Base-by-base conservation (phyloP, 2,329 filamentous ascomycete genomes). In the Fusarium decemcellulare region DNA sequence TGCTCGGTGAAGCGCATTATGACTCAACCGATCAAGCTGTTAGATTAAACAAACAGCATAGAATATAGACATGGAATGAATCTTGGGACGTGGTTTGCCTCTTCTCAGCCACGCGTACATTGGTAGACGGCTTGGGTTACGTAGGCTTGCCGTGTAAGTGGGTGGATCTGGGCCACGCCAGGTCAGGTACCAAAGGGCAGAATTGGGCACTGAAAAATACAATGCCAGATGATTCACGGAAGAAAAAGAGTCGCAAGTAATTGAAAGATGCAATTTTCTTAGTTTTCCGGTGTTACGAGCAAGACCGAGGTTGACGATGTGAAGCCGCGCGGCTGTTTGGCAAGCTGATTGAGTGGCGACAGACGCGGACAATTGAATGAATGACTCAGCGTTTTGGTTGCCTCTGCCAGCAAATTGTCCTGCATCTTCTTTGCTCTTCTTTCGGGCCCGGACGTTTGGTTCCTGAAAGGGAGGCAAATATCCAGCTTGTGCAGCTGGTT, bases 251-350 rank as follows among this genome's bases (percentile, higher is more conserved):
- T 51, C 29, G 18, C 14, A 27, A 15, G n/a, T 18, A n/a, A n/a
- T 18, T 51, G 27, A 6, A 39, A 11, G 34, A 47, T 15, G 12
- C 29, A 44, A 11, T n/a, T 39, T 7, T 4, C 37, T 29, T 10
- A 15, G 23, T 23, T 23, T 3, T 42, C n/a, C 46, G 59, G 66
- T 53, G 18, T 39, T 63, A 63, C 55, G 50, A 58, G 16, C 34
- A 65, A 58, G 40, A 43, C 54, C 54, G 61, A 68, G 42, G 36
- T 53, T 42, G 55, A 58, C 18, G 27, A 59, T 63, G 40, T 40
- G 44, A 60, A 61, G 72, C 66, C 62, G 54, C 72, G 72, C 67
- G 70, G 66, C 65, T 72, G 55, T 47, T 48, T 47, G 15, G 40
- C 10, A 66, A 42, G 57, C 47, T 62, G 60, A 52, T 57, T 34